These are phyloP conservation scores for Rhynchospora breviuscula DNA, from an alignment of 176 grass and related monocot species.

Conservation along the genomic window DNA sequence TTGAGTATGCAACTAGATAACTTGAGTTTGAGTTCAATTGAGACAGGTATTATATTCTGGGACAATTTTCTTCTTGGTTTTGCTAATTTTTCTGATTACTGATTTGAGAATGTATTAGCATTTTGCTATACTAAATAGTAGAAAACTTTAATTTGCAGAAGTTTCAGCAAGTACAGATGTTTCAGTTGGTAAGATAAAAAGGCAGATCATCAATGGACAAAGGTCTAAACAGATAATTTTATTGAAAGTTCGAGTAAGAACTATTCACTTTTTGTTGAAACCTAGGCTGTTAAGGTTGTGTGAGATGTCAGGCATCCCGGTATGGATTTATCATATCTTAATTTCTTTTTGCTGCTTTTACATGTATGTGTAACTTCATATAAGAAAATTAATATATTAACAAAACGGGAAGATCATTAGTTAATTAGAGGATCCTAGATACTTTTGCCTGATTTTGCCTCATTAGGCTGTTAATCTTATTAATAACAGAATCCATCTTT, in stretches of 20 bases:
- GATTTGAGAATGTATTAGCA: background rate
- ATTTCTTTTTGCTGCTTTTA: background rate
- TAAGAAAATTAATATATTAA: background rate
- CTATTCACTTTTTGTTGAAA: background rate
- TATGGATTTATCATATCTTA: background rate
- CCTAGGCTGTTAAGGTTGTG: background rate
- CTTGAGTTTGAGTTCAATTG: background rate
- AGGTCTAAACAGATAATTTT: background rate
- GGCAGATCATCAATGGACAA: background rate
- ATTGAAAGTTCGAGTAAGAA: background rate
- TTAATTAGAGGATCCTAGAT: background rate
- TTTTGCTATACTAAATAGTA: background rate
- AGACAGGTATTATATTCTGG: background rate
- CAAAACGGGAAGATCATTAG: background rate
- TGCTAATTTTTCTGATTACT: background rate
- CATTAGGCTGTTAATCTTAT: background rate
- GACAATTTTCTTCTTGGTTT: background rate
- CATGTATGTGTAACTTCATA: background rate
- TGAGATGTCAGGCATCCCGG: background rate
- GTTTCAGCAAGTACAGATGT: background rate
- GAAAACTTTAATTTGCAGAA: background rate
- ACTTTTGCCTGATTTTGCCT: background rate
- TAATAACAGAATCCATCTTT: background rate
- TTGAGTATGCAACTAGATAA: background rate
- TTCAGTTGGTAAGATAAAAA: background rate